These are phyloP conservation scores for Crithidia sp. DNA, from an alignment of 208 protist species.

Conservation along the genomic window DNA sequence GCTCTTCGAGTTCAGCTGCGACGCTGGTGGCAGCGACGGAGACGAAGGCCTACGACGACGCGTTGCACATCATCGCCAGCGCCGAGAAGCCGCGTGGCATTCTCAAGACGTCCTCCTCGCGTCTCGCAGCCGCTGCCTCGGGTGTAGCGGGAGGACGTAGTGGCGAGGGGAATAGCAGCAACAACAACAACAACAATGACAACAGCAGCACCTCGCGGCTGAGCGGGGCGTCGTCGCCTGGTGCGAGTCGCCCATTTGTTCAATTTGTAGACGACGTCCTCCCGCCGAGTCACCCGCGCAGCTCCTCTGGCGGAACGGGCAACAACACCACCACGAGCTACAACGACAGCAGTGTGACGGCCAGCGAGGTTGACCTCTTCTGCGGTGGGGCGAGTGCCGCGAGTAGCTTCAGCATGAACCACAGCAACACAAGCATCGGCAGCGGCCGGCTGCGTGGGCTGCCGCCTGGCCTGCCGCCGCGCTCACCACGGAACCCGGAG, in stretches of 20 bases:
- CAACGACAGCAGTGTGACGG: neutral
- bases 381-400: neutral
- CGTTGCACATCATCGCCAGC: conserved; percentile 11
- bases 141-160: too few species aligned
- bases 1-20: neutral
- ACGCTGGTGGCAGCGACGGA: neutral
- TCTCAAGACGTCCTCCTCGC: conserved; percentile 15
- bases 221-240: neutral
- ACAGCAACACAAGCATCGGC: neutral
- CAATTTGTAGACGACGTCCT: conserved; percentile 15
- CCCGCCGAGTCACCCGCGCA: neutral
- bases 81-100: conserved; percentile 15
- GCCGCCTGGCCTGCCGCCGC: conserved; percentile 22
- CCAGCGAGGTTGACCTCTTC: neutral
- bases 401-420: neutral
- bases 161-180: neutral
- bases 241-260: neutral
- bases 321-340: neutral
- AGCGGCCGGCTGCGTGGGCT: conserved; percentile 11
- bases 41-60: conserved; percentile 10
- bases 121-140: neutral
- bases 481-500: conserved; percentile 22
- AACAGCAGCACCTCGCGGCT: conserved; percentile 12
- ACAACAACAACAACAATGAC: neutral
- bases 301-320: neutral